Percentiles rank a stretch among this genome's conserved stretches.
Conservation (phyloP, 441 rosid genomes). For the Jatropha multifida region DNA sequence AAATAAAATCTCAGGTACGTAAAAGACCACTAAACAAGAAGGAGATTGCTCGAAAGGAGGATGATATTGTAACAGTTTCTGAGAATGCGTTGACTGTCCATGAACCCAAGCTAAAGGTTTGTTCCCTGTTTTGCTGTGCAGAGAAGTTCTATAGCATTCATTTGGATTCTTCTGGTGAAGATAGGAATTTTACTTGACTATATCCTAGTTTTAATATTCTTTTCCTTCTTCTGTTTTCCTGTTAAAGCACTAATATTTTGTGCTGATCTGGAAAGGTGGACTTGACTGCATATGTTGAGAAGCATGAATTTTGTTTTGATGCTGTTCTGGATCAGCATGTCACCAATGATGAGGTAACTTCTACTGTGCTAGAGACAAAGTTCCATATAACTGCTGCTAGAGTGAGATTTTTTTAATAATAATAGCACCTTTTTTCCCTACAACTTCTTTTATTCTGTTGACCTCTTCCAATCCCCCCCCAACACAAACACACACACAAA, state of each 20-base stretch:
- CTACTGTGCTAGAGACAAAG: not conserved
- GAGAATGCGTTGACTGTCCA: conserved; percentile 80
- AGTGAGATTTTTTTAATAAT: not conserved
- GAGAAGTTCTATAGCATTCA: not conserved
- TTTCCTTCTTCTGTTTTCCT: conserved; percentile 2
- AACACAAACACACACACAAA: too few species aligned
- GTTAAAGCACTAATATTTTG: conserved; percentile 22
- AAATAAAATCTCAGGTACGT: conserved; percentile 55
- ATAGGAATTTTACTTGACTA: not conserved
- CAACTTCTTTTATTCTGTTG: not conserved
- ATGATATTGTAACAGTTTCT: conserved; percentile 75
- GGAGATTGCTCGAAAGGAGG: conserved; percentile 87
- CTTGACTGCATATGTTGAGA: conserved; percentile 95
- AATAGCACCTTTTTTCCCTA: not conserved
- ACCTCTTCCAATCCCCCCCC: too few species aligned
- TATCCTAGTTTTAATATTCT: conserved; percentile 5
- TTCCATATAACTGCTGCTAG: conserved; percentile 1
- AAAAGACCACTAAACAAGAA: conserved; percentile 97
- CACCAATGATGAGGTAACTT: conserved; percentile 83
- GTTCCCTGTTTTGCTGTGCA: conserved; percentile 24
- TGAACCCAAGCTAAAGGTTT: conserved; percentile 95
- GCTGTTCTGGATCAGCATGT: conserved; percentile 91
- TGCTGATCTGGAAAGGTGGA: conserved; percentile 72
- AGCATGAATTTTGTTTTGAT: conserved; percentile 98
- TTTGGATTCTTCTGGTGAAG: conserved; percentile 7